Conservation (phyloP, 2,329 filamentous ascomycete species). For the Aureobasidium zeae region DNA sequence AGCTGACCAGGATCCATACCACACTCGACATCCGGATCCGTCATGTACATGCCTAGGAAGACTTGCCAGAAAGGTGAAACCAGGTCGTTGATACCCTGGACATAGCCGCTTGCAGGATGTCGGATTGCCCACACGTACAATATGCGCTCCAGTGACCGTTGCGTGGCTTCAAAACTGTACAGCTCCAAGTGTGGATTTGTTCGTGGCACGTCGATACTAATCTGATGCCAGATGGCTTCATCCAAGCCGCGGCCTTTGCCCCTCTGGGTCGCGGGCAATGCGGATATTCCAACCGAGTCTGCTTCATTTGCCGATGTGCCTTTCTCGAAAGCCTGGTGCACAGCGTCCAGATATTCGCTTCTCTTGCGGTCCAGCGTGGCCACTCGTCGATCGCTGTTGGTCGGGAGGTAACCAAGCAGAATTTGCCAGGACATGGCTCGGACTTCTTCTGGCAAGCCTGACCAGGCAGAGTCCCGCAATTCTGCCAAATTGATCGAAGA, state of each 20-base stretch:
- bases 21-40: conserved; percentile 81
- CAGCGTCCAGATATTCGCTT: conserved; percentile 92
- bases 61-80: conserved; percentile 98
- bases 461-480: conserved; percentile 80
- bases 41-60: conserved; percentile 88
- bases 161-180: conserved; percentile 92
- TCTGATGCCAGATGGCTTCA: conserved; percentile 98
- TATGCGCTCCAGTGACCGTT: conserved; percentile 86
- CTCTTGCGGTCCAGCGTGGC: conserved; percentile 86
- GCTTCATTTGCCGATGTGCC: conserved; percentile 35
- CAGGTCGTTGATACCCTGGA: conserved; percentile 96
- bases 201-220: conserved; percentile 93
- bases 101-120: conserved; percentile 93
- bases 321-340: conserved; percentile 56
- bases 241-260: conserved; percentile 69
- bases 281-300: conserved; percentile 35
- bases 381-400: conserved; percentile 88
- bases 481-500: conserved; percentile 81
- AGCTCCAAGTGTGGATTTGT: conserved; percentile 94
- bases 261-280: conserved; percentile 40
- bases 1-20: conserved; percentile 97
- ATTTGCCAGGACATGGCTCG: conserved; percentile 99
- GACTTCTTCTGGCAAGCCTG: conserved; percentile 86
- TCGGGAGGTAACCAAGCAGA: conserved; percentile 86
- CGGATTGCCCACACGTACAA: conserved; percentile 96